Percentiles rank a stretch among this genome's conserved stretches.
phyloP scores from a whole-genome alignment of 352 stramenopile species.

The Pythium plurisporium region DNA sequence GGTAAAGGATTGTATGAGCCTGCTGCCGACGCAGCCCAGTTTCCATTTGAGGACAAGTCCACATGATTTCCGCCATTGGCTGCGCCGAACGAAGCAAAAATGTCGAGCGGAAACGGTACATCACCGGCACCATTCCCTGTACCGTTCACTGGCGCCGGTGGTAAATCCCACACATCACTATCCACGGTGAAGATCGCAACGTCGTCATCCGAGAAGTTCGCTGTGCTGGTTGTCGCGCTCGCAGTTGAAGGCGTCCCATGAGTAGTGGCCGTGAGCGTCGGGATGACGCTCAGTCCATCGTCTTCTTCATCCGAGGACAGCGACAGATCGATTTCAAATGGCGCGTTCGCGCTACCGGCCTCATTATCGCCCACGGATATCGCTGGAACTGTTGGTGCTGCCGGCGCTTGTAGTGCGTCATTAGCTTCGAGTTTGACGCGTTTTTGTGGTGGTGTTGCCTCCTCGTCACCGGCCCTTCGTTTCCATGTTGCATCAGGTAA shows the following conservation, averaged over 20 bases:
- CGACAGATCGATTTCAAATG: slow-evolving; percentile 71
- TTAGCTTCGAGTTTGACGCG: slow-evolving; percentile 49
- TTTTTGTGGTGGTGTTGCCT: slow-evolving; percentile 34
- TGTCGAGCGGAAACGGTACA: slow-evolving; percentile 56
- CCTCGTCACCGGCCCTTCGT: slow-evolving; percentile 50
- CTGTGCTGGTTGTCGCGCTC: slow-evolving; percentile 8
- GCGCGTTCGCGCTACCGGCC: slow-evolving; percentile 16
- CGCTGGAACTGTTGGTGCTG: slow-evolving; percentile 4
- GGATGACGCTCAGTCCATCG: slow-evolving; percentile 17
- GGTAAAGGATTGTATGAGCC: not conserved
- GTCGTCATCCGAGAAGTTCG: slow-evolving; percentile 53
- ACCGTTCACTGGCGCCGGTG: slow-evolving; percentile 5
- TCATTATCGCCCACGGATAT: not conserved
- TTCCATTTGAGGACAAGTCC: slow-evolving; percentile 1
- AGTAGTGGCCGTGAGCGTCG: slow-evolving; percentile 3
- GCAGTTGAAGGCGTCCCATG: not conserved
- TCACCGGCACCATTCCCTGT: not conserved
- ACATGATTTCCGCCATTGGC: not conserved
- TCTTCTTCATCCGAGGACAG: slow-evolving; percentile 70
- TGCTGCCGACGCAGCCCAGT: not conserved
- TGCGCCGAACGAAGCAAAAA: slow-evolving; percentile 10
- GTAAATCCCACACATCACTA: slow-evolving; percentile 54
- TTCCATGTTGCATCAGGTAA: slow-evolving; percentile 81
- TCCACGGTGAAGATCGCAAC: slow-evolving; percentile 61
- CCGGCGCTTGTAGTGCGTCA: not conserved